These are phyloP conservation scores for Morella rubra DNA, from an alignment of 306 rosid genomes.

Conservation along the genomic window DNA sequence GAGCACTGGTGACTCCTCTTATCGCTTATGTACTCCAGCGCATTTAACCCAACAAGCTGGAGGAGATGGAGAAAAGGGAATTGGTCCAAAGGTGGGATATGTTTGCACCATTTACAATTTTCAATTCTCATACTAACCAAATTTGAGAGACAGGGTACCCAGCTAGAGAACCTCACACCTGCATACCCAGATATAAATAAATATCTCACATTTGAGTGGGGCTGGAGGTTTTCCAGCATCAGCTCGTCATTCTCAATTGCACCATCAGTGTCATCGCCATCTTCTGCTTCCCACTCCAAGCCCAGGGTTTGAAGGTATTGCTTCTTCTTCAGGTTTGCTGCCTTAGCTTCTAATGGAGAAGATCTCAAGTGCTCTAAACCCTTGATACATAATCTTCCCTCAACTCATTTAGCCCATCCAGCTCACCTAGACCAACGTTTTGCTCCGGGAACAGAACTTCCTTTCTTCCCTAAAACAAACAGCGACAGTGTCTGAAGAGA, in stretches of 20 bases:
- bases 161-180: conserved; percentile 3
- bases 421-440: neutral
- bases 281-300: conserved; percentile 1
- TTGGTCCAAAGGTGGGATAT: conserved; percentile 8
- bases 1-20: neutral
- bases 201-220: conserved; percentile 5
- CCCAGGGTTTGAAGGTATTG: neutral
- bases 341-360: neutral
- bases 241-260: no score
- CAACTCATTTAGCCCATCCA: neutral
- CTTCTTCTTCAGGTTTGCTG: neutral
- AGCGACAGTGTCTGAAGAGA: neutral
- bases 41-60: neutral
- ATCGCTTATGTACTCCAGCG: conserved; percentile 10
- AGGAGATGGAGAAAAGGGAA: conserved; percentile 12
- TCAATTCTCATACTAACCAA: neutral
- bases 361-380: neutral
- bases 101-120: neutral
- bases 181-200: rapidly evolving
- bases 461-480: neutral
- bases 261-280: neutral
- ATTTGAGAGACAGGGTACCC: conserved; percentile 19
- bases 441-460: neutral
- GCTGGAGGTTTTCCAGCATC: conserved; percentile 15
- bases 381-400: neutral